These are phyloP conservation scores for Tetrahymena borealis DNA, from an alignment of 73 alveolate species.

Conservation along the genomic window DNA sequence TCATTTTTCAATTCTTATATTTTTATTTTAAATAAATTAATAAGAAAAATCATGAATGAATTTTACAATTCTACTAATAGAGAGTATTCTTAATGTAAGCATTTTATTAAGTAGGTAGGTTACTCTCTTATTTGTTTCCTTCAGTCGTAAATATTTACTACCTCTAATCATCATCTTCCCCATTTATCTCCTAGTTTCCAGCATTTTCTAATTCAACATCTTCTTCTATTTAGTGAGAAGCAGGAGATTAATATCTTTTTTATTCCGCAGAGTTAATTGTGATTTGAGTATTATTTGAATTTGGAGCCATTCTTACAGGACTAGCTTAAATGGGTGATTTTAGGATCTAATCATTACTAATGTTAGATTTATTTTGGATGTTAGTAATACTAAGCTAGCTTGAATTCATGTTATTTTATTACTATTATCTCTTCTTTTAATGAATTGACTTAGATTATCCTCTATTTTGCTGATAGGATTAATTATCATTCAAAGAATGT, in stretches of 20 bases:
- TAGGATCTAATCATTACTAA: background rate
- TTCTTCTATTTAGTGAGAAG: background rate
- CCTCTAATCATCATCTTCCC: background rate
- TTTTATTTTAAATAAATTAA: background rate
- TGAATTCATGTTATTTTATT: too few relatives aligned
- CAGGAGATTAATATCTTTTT: background rate
- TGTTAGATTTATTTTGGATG: background rate
- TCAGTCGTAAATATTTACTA: background rate
- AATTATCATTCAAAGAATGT: background rate
- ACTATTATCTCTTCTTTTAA: background rate
- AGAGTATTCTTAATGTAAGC: background rate
- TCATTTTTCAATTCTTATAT: background rate
- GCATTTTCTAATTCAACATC: background rate
- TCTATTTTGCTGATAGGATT: background rate
- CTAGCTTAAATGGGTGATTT: background rate
- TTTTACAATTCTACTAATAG: background rate
- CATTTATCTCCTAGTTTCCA: too few relatives aligned
- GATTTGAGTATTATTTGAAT: background rate
- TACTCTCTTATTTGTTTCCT: background rate
- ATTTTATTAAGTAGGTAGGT: background rate
- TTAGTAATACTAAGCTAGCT: background rate
- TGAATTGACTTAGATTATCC: background rate
- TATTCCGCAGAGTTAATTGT: background rate
- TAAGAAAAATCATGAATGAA: background rate
- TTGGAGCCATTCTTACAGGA: background rate